These are phyloP conservation scores for Chlorella sp. DNA, from an alignment of 139 green algal genomes.

Conservation along the genomic window DNA sequence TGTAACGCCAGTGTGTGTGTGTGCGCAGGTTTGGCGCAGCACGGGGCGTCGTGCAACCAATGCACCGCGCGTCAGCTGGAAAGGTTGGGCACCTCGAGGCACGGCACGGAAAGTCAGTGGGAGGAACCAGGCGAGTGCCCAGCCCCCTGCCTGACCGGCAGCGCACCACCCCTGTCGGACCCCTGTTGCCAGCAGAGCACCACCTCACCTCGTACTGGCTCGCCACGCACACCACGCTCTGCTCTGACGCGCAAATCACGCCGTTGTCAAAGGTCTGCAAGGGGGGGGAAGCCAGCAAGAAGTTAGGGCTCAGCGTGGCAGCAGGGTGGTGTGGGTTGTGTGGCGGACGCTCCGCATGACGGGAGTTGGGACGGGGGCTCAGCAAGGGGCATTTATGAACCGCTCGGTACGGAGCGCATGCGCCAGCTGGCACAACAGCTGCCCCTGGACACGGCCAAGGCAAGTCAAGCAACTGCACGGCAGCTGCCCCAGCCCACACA, in stretches of 20 bases:
- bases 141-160: background rate
- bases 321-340: background rate
- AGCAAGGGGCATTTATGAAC: background rate
- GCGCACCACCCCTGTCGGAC: too few species aligned
- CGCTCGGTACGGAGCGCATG: background rate
- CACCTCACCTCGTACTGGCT: background rate
- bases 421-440: background rate
- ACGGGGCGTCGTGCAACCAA: too few species aligned
- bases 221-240: conserved; percentile 67
- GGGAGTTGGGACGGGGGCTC: too few species aligned
- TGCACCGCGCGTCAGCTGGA: too few species aligned
- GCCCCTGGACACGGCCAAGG: too few species aligned
- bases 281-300: background rate
- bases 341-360: background rate
- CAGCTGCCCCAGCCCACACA: background rate
- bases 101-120: too few species aligned
- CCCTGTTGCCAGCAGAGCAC: too few species aligned
- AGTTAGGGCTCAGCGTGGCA: background rate
- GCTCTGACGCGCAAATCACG: conserved; percentile 78
- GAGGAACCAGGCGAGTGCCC: too few species aligned
- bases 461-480: too few species aligned
- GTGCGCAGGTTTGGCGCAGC: too few species aligned
- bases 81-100: too few species aligned
- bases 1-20: too few species aligned
- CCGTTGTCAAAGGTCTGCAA: conserved; percentile 75